Percentiles rank a stretch among this genome's conserved stretches.
These are phyloP conservation scores for Arxiozyma heterogenica DNA, from an alignment of 1,139 yeast species.

Conservation along the genomic window DNA sequence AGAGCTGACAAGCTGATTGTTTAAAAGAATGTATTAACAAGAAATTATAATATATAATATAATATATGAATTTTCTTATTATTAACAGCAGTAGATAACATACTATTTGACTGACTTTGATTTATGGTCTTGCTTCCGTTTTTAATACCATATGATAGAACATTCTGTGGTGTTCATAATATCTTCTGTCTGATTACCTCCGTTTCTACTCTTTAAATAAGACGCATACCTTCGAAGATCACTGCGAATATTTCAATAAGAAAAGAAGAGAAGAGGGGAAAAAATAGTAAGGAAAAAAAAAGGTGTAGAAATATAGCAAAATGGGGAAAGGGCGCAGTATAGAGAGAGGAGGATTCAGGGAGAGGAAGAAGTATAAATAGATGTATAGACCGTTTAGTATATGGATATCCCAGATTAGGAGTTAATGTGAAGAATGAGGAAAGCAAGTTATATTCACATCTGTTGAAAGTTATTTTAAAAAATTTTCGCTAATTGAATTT, in stretches of 20 bases:
- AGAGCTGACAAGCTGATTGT: slow-evolving; percentile 27
- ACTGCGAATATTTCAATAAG: no score
- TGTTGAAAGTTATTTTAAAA: not conserved
- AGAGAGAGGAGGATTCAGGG: not conserved
- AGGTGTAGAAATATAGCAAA: no score
- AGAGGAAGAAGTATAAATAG: not conserved
- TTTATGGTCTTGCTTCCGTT: not conserved
- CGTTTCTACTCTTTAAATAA: no score
- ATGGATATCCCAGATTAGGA: not conserved
- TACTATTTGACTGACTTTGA: not conserved
- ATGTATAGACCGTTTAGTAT: no score
- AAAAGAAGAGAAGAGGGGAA: not conserved
- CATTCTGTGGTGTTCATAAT: no score
- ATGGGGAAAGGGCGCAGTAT: not conserved
- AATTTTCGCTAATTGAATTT: no score
- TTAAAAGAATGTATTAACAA: slow-evolving; percentile 7
- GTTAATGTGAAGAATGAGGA: not conserved
- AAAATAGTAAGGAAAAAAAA: no score
- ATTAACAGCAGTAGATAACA: no score
- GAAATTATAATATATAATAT: not conserved
- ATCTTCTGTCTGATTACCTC: no score
- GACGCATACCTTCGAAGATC: no score
- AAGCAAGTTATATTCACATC: not conserved
- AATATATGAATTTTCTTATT: no score
- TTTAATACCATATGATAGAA: not conserved